Base-by-base conservation (phyloP, 164 flowering plant genomes). In the Protea cynaroides region DNA sequence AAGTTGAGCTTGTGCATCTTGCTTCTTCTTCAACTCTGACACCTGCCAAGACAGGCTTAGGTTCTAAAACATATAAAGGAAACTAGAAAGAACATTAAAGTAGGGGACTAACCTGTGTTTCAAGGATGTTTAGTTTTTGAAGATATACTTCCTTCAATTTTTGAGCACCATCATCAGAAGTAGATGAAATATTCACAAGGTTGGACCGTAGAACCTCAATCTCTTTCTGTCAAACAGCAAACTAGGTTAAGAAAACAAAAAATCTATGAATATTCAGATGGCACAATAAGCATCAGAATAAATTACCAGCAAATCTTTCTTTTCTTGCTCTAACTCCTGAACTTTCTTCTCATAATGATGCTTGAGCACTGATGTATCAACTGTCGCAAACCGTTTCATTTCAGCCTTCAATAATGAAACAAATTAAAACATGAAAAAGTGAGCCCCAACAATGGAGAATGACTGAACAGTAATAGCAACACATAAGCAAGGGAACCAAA, bases 291-390 rank as follows among this genome's bases (percentile, higher is more conserved):
- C 49, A 56, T 36, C n/a, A 29, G 37, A 17, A 47, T 18, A 60
- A 43, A 71, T 58, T 19, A 92, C 99, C 95, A 79, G 88, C 71
- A 87, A 77, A 57, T 67, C 54, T 69, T 67, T 85, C 72, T 92
- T 95, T 66, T 95, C 97, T 1, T 80, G 88, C 77, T 95, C 97
- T 73, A 95, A 64, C 44, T 95, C 99, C 10, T 77, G 79, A 69
- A 95, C 84, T 78, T 92, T 95, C 77, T 86, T 95, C 81, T 92
- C 99, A 78, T 85, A 95, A 72, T 92, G 99, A 71, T 85, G 97
- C 65, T 84, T 90, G 40, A 95, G 85, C 59, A 87, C 83, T 21
- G 96, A 79, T 54, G 96, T 85, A 67, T 92, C 94, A 47, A 12
- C 81, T 62, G 51, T 77, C 25, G 82, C 63, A 77, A 82, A 85